Conservation (phyloP, 164 flowering plant genomes). For the Piper betle region DNA sequence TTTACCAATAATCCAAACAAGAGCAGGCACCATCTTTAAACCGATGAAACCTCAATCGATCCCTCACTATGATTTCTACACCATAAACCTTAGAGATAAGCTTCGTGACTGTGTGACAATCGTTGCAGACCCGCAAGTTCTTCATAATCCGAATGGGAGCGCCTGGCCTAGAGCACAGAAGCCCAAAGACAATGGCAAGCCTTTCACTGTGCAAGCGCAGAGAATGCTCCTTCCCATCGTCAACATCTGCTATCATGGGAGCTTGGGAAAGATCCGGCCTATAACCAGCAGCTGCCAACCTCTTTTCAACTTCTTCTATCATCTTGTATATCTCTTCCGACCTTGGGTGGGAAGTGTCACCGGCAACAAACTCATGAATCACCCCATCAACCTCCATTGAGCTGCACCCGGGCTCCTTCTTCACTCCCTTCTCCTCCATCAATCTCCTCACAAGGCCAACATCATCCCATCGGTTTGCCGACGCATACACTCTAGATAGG, state of each 20-base stretch:
- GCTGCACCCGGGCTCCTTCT: conserved; percentile 76
- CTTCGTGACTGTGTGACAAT: conserved; percentile 58
- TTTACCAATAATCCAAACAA: conserved; percentile 59
- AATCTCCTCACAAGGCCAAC: conserved; percentile 52
- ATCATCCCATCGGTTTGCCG: conserved; percentile 56
- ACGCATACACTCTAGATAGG: conserved; percentile 58
- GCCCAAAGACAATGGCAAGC: conserved; percentile 68
- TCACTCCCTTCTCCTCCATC: conserved; percentile 57
- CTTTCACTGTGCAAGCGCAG: conserved; percentile 68
- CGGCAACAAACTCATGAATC: conserved; percentile 58
- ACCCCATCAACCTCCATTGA: conserved; percentile 46
- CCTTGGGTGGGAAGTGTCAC: conserved; percentile 59
- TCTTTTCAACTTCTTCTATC: conserved; percentile 34
- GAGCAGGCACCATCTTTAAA: conserved; percentile 58
- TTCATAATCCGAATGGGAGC: conserved; percentile 54
- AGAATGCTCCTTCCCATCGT: conserved; percentile 26
- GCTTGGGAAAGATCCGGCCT: conserved; percentile 49
- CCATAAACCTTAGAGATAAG: conserved; percentile 35
- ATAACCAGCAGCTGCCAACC: conserved; percentile 31
- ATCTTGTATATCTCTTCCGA: conserved; percentile 32
- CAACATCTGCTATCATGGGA: conserved; percentile 36
- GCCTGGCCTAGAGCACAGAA: conserved; percentile 33
- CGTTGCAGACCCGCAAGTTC: conserved; percentile 57
- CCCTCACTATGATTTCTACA: conserved; percentile 64
- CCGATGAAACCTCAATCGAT: conserved; percentile 66